Conservation (phyloP, 805 yeast genomes). For the Wickerhamiella brachini region DNA sequence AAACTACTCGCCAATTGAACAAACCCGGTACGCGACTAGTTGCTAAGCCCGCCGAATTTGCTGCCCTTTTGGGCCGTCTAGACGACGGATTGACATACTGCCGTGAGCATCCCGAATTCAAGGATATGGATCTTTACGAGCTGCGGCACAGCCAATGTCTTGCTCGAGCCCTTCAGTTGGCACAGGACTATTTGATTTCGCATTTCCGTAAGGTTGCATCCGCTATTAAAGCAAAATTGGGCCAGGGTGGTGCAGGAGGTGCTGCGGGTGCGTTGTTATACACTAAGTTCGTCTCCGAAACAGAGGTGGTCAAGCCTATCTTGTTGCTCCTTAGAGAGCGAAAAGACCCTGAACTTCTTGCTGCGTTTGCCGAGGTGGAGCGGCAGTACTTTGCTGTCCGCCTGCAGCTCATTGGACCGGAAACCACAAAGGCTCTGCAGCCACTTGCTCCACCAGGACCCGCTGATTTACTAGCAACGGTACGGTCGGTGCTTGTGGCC, state of each 20-base stretch:
- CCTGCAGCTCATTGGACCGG: slow-evolving; percentile 5
- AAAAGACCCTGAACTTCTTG: slow-evolving; percentile 5
- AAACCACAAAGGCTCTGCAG: slow-evolving; percentile 15
- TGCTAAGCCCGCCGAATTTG: slow-evolving; percentile 38
- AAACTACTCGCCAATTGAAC: slow-evolving; percentile 53
- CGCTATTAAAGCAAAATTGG: slow-evolving; percentile 4
- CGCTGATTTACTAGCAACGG: slow-evolving; percentile 9
- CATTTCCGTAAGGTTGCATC: slow-evolving; percentile 21
- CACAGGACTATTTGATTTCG: slow-evolving; percentile 46
- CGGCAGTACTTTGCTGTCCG: slow-evolving; percentile 2
- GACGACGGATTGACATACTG: slow-evolving; percentile 57
- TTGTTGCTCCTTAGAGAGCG: slow-evolving; percentile 4
- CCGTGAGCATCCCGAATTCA: slow-evolving; percentile 41
- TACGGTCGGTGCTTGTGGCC: slow-evolving; percentile 45
- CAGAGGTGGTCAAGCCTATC: slow-evolving; percentile 6
- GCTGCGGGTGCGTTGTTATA: slow-evolving; percentile 12
- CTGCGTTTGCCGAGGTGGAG: neutral
- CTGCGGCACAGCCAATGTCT: slow-evolving; percentile 71
- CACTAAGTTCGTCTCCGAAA: slow-evolving; percentile 14
- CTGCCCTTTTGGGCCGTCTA: slow-evolving; percentile 38
- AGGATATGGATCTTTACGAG: slow-evolving; percentile 54
- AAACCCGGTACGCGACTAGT: slow-evolving; percentile 60
- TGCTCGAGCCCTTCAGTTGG: slow-evolving; percentile 63
- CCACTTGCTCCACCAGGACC: slow-evolving; percentile 19
- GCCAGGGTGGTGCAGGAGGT: neutral